phyloP scores from a whole-genome alignment of 2,329 filamentous ascomycete species.

The Sphaerulina populicola region DNA sequence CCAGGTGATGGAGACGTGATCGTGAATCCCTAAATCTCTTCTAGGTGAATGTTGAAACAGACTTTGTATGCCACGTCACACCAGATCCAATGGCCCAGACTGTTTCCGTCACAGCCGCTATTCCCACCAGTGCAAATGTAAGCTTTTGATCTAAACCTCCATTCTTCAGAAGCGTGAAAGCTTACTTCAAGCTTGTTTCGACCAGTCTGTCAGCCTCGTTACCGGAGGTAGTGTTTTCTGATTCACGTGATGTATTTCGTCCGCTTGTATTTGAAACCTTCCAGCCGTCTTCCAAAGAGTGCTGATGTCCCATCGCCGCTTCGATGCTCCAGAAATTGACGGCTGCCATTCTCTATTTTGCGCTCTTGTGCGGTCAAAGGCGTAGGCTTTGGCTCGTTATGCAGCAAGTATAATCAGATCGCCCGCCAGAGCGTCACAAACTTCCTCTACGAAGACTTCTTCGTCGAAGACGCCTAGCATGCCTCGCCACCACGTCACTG shows the following conservation, averaged over 20 bases:
- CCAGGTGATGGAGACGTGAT: background rate
- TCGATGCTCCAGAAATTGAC: too few relatives aligned
- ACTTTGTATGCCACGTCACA: background rate
- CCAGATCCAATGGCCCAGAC: background rate
- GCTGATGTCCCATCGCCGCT: too few relatives aligned
- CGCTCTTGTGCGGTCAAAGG: too few relatives aligned
- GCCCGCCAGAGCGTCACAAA: conserved; percentile 14
- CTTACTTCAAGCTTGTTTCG: too few relatives aligned
- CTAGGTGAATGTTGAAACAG: background rate
- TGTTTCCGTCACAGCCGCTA: background rate
- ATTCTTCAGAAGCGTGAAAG: background rate
- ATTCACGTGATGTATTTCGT: too few relatives aligned
- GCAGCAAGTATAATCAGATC: background rate
- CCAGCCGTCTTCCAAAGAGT: too few relatives aligned
- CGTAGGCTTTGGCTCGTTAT: background rate
- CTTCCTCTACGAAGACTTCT: conserved; percentile 23
- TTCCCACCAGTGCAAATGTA: background rate
- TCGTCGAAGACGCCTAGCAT: conserved; percentile 35
- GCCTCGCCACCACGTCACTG: conserved; percentile 39
- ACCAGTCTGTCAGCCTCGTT: too few relatives aligned
- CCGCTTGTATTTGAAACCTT: too few relatives aligned
- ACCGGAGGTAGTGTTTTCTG: too few relatives aligned
- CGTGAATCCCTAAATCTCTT: background rate
- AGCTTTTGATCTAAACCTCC: background rate
- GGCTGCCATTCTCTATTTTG: too few relatives aligned